Base-by-base conservation (phyloP, 352 stramenopile species). In the Pythium biforme region DNA sequence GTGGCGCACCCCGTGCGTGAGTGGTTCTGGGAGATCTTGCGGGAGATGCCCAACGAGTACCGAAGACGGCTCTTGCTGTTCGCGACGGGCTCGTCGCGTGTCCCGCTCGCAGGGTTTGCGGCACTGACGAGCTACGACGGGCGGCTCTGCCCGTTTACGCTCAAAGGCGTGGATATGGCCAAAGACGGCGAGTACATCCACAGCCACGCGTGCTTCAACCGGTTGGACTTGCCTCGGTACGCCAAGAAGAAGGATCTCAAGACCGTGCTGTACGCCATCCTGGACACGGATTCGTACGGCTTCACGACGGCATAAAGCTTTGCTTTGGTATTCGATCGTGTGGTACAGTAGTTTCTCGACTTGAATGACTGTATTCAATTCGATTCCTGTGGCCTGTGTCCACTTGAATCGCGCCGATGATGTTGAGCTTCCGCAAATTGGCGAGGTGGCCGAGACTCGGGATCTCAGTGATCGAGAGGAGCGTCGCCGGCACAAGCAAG, bases 141-240 rank as follows among this genome's bases (percentile, higher is more conserved):
- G 11, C 54, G 52, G 2, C 49, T 68, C 12, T 66, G 58, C 43
- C 55, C 45, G 23, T 76, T 76, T 41, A 56, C 51, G 29, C 50
- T 66, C 3, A 83, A 85, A 29, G 78, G 76, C 9, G 70, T 83
- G 19, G 47, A 61, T 7, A 43, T 62, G 29, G 47, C 53, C 6
- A 34, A 62, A 9, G 39, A 39, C 45, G 54, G 47, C 8, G 51
- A 49, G 3, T 88, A 85, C 58, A 83, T 92, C 53, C 83, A 72
- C n/a, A 89, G 80, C 39, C 85, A 94, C 53, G 78, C 85, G 34
- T 94, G 85, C 59, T 94, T 91, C 59, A 94, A 94, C 49, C 85
- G 81, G 2, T 93, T 99, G 62, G 97, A 99, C 77, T 74, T 99
- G 23, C 96, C 97, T n/a, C 58, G 98, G 17, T 98, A 98, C 66